Conservation (phyloP, 164 flowering plant species). For the Dillenia turbinata region DNA sequence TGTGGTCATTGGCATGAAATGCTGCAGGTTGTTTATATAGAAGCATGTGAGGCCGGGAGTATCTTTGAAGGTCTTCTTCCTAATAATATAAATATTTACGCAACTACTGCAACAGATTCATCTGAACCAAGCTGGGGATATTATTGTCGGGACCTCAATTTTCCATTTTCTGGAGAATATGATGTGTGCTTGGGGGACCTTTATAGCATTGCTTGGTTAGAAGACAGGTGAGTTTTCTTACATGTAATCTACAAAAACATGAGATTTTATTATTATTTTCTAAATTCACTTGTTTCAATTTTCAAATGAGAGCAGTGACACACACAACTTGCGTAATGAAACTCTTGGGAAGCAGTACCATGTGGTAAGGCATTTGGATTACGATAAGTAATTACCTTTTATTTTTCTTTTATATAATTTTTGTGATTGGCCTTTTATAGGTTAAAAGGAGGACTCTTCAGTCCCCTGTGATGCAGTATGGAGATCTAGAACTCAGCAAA, state of each 20-base stretch:
- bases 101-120: conserved; percentile 72
- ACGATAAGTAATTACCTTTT: too few relatives aligned
- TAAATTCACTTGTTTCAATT: too few relatives aligned
- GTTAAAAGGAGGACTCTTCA: conserved; percentile 27
- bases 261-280: too few relatives aligned
- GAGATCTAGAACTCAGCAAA: conserved; percentile 16
- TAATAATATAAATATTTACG: conserved; percentile 52
- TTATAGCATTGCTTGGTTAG: conserved; percentile 80
- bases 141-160: conserved; percentile 55
- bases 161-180: conserved; percentile 38
- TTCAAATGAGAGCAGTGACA: conserved; percentile 26
- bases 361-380: conserved; percentile 20
- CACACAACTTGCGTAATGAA: conserved; percentile 33
- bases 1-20: neutral
- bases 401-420: neutral
- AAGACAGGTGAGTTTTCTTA: conserved; percentile 45
- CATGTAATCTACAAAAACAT: too few relatives aligned
- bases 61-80: conserved; percentile 74
- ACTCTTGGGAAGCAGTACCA: conserved; percentile 36
- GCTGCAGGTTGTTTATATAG: conserved; percentile 61
- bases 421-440: conserved; percentile 14
- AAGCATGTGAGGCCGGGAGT: conserved; percentile 88
- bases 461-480: conserved; percentile 51
- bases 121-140: conserved; percentile 63
- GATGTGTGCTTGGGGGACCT: conserved; percentile 64